Percentiles rank a stretch among this genome's conserved stretches.
Conservation (phyloP, 192 early-diverging fungal species). For the Diversispora epigaea region DNA sequence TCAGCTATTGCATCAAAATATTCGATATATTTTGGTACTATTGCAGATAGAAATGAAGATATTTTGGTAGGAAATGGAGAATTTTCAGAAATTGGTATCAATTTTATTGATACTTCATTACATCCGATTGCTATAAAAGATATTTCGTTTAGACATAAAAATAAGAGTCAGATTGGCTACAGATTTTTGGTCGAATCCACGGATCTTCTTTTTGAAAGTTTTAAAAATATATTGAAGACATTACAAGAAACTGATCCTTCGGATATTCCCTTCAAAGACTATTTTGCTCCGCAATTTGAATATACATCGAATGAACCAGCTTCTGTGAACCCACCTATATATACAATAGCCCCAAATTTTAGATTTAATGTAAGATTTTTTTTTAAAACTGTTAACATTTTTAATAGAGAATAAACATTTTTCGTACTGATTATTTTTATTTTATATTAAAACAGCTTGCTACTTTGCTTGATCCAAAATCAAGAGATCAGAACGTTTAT, state of each 20-base stretch:
- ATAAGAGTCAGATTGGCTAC: background rate
- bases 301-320: background rate
- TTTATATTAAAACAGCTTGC: no score
- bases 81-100: slow-evolving; percentile 33
- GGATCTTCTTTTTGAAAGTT: slow-evolving; percentile 40
- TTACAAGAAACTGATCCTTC: slow-evolving; percentile 37
- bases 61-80: slow-evolving; percentile 28
- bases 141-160: background rate
- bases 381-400: no score
- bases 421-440: no score
- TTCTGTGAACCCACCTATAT: slow-evolving; percentile 37
- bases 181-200: slow-evolving; percentile 44
- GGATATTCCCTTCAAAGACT: slow-evolving; percentile 41
- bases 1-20: background rate
- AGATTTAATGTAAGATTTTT: slow-evolving; percentile 30
- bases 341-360: slow-evolving; percentile 40
- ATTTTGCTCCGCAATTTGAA: slow-evolving; percentile 35
- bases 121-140: slow-evolving; percentile 29
- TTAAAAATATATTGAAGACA: slow-evolving; percentile 39
- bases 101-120: slow-evolving; percentile 36
- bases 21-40: slow-evolving; percentile 36
- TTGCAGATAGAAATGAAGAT: slow-evolving; percentile 38
- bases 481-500: slow-evolving; percentile 10
- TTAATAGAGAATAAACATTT: no score
- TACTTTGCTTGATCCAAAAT: slow-evolving; percentile 3